Evolutionary conservation across 2,329 filamentous ascomycete species (phyloP), one percentile per base, ranked within the genome.

Genomic region (Sphaerulina musiva): DNA sequence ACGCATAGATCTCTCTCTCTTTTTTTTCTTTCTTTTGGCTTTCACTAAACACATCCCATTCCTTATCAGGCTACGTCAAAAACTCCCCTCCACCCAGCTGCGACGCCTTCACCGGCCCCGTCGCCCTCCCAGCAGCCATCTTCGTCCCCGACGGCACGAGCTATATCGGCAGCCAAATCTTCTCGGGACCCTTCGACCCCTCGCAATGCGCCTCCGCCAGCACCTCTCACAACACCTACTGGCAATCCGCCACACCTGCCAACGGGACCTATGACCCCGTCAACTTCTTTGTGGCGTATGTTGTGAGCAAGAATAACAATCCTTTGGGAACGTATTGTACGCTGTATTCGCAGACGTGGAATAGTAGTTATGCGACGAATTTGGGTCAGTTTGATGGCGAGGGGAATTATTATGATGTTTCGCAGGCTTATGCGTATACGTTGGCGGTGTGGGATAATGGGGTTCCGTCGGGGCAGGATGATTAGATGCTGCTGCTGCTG

Each of bases 321-420:
- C 62, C 69, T 1, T 55, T 68, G 29, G 71, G 72, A n/a, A 68
- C 69, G 10, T 69, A 71, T 56, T 75, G 72, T 59, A 60, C 66
- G 31, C 53, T 75, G 44, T 75, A 73, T 62, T 57, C 59, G 34
- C 48, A 55, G 31, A 38, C 50, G 9, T 66, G 63, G 64, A 47
- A 46, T 23, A 46, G 46, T 26, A 53, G 39, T 12, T 63, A 62
- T 40, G 59, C 60, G 10, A 62, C 56, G 47, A 64, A 64, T 48
- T 53, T 34, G 20, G 55, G 58, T 12, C 59, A 61, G 47, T 61
- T 53, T 29, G 56, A 58, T 46, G 23, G 39, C 17, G 47, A 47
- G 1, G 57, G 46, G 23, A 55, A 57, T 38, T 58, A 61, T 39
- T 60, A 55, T 42, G 53, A 54, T 34, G 56, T 60, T 44, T 57